Percentiles rank a stretch among this genome's conserved stretches.
phyloP scores from a whole-genome alignment of 2,329 filamentous ascomycete genomes.

The Cyphellophora europaea region DNA sequence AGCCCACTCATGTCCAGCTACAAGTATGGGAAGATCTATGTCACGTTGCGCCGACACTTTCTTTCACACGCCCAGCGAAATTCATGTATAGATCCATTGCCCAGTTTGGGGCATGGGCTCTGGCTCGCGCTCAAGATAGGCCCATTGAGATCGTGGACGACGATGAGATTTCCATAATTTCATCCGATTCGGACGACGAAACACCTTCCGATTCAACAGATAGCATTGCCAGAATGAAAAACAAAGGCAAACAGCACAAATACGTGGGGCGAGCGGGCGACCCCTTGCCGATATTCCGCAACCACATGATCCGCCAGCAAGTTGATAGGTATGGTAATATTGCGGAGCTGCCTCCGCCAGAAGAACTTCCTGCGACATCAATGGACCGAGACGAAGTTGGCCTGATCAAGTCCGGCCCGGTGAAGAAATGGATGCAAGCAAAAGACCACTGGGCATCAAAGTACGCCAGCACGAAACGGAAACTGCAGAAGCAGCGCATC shows the following conservation, averaged over 20 bases:
- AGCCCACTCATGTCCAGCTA: slow-evolving; percentile 81
- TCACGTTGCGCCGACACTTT: slow-evolving; percentile 85
- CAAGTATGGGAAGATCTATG: slow-evolving; percentile 96
- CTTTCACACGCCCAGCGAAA: slow-evolving; percentile 91
- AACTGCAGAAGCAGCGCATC: slow-evolving; percentile 63
- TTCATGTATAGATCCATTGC: slow-evolving; percentile 90
- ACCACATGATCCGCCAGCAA: slow-evolving; percentile 86
- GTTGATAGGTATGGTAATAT: slow-evolving; percentile 71
- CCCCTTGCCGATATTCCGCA: slow-evolving; percentile 65
- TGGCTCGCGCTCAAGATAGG: slow-evolving; percentile 70
- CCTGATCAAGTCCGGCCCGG: slow-evolving; percentile 67
- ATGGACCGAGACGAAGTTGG: slow-evolving; percentile 60
- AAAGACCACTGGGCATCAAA: slow-evolving; percentile 64
- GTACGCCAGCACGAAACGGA: slow-evolving; percentile 60
- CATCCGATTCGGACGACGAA: slow-evolving; percentile 43
- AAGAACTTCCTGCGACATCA: slow-evolving; percentile 57
- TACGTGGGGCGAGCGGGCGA: slow-evolving; percentile 81
- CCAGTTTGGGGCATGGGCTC: slow-evolving; percentile 86
- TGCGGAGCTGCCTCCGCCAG: slow-evolving; percentile 54
- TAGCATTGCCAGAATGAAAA: slow-evolving; percentile 13
- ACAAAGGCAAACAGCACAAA: slow-evolving; percentile 15
- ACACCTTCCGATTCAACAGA: slow-evolving; percentile 15
- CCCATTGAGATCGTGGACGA: slow-evolving; percentile 76
- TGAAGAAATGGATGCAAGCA: slow-evolving; percentile 73
- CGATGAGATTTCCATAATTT: slow-evolving; percentile 66